phyloP scores from a whole-genome alignment of 306 rosid species.

The Mucuna pruriens region DNA sequence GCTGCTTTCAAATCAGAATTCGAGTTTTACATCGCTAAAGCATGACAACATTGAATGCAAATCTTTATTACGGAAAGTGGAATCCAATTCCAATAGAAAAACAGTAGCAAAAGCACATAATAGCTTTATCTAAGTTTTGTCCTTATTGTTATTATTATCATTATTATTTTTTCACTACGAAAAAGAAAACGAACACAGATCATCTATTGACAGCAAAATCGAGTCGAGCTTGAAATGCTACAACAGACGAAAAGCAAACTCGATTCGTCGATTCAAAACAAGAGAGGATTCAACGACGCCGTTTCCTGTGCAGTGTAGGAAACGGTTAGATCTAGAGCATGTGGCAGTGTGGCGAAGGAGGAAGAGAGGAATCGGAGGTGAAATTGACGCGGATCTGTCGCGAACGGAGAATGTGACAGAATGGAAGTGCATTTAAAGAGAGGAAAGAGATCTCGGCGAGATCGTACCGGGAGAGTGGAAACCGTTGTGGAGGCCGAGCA shows the following conservation, averaged over 20 bases:
- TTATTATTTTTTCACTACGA: neutral
- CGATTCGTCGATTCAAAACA: neutral
- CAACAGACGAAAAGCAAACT: neutral
- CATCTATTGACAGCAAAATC: conserved; percentile 13
- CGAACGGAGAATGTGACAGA: conserved; percentile 1
- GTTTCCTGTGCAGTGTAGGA: neutral
- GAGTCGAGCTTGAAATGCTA: neutral
- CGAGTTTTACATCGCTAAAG: neutral
- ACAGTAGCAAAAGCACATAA: neutral
- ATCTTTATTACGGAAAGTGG: neutral
- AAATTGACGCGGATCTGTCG: conserved; percentile 35
- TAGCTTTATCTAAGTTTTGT: neutral
- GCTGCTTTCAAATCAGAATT: neutral
- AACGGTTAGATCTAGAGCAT: conserved; percentile 33
- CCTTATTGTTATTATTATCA: neutral
- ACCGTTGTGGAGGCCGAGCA: conserved; percentile 94
- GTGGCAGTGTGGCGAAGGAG: neutral
- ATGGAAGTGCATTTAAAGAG: neutral
- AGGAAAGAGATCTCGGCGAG: conserved; percentile 60
- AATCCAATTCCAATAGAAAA: neutral
- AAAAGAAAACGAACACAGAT: neutral
- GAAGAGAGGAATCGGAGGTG: conserved; percentile 10
- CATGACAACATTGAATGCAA: neutral
- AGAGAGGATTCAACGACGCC: neutral
- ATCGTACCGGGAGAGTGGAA: conserved; percentile 79